Evolutionary conservation across 441 rosid species (phyloP).

Genomic region (Euphorbia schlechtendalii): DNA sequence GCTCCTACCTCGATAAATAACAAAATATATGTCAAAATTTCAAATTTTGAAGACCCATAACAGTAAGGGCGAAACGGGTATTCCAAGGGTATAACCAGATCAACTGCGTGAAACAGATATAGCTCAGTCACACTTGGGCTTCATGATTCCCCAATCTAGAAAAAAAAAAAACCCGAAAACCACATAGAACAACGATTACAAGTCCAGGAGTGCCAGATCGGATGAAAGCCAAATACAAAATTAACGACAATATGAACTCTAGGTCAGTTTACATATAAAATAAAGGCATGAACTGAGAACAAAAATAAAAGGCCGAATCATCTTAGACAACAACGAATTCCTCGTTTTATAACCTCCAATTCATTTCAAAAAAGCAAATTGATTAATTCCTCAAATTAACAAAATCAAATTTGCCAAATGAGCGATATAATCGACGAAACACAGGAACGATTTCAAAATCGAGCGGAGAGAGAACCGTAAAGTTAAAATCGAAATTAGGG

Average conservation of each 20-base stretch:
- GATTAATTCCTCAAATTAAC: background rate
- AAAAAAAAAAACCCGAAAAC: background rate
- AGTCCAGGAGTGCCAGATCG: conserved; percentile 19
- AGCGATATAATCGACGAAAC: background rate
- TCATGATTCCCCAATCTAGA: background rate
- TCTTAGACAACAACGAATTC: background rate
- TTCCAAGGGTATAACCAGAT: background rate
- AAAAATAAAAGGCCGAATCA: background rate
- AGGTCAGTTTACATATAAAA: background rate
- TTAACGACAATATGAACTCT: conserved; percentile 2
- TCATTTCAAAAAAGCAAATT: background rate
- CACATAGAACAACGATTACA: background rate
- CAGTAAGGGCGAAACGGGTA: conserved; percentile 16
- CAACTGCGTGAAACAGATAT: conserved; percentile 9
- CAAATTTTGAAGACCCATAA: background rate
- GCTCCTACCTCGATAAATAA: no score
- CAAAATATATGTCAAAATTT: no score
- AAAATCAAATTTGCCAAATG: background rate
- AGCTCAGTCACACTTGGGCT: conserved; percentile 22
- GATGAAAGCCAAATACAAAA: conserved; percentile 10
- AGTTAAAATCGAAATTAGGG: background rate
- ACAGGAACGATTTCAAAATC: background rate
- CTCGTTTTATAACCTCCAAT: background rate
- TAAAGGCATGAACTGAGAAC: background rate
- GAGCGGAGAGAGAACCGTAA: background rate